Conservation (phyloP, 164 flowering plant species). For the Malania oleifera region DNA sequence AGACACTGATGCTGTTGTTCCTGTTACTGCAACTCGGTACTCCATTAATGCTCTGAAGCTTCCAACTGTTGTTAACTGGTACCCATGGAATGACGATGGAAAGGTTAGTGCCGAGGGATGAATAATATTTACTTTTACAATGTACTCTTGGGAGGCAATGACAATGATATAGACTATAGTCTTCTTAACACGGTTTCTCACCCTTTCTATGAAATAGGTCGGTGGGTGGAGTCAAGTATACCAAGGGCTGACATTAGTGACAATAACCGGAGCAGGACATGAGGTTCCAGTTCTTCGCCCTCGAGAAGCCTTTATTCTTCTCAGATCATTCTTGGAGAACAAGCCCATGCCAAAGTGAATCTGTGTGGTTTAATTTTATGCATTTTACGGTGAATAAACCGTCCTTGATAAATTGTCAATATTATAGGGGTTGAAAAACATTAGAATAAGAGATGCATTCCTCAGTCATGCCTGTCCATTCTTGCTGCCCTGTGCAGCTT, state of each 20-base stretch:
- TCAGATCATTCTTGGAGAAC: conserved; percentile 74
- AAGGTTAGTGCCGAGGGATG: conserved; percentile 52
- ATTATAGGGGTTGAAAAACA: too few species aligned
- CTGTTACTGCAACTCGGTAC: conserved; percentile 83
- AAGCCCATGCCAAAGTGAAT: conserved; percentile 52
- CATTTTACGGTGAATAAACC: background rate
- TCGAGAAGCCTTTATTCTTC: conserved; percentile 79
- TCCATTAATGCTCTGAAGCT: conserved; percentile 83
- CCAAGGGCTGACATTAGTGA: conserved; percentile 79
- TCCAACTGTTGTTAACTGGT: conserved; percentile 72
- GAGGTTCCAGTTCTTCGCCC: conserved; percentile 97
- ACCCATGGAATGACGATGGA: conserved; percentile 79
- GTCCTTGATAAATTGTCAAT: too few species aligned
- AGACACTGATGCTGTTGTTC: conserved; percentile 93
- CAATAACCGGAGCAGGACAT: conserved; percentile 90
- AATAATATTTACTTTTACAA: background rate
- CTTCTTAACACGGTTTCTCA: background rate
- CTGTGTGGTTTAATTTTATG: background rate
- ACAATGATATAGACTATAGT: background rate
- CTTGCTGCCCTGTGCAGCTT: too few species aligned
- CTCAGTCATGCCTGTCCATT: too few species aligned
- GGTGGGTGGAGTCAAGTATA: conserved; percentile 99
- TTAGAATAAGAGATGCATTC: too few species aligned
- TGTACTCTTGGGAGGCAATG: too few species aligned
- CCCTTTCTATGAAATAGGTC: conserved; percentile 43